A percentile compares a stretch with the other conserved stretches of the same genome.
Conservation (phyloP, 257 asterid genomes). For the Leonotis leonurus region DNA sequence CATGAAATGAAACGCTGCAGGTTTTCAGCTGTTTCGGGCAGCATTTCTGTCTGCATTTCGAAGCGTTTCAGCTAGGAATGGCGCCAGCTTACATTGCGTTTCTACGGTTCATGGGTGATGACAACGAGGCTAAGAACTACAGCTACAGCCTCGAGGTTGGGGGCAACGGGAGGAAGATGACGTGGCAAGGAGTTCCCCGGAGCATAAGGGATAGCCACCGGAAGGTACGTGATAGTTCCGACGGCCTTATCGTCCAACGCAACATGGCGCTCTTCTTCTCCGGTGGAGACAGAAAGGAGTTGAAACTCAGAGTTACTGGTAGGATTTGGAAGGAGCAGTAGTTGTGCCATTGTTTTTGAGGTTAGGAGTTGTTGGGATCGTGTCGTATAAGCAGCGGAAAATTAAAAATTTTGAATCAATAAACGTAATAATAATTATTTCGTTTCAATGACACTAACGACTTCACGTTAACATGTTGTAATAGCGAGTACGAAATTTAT, state of each 20-base stretch:
- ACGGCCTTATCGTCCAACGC: slow-evolving; percentile 37
- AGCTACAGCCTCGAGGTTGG: slow-evolving; percentile 40
- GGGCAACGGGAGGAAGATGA: slow-evolving; percentile 36
- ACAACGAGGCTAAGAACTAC: slow-evolving; percentile 34
- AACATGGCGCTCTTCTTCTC: slow-evolving; percentile 43
- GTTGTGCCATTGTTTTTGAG: background rate
- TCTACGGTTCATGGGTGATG: slow-evolving; percentile 37
- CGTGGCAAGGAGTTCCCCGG: slow-evolving; percentile 44
- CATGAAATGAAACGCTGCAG: slow-evolving; percentile 6
- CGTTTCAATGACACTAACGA: too few relatives aligned
- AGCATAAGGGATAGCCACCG: slow-evolving; percentile 36
- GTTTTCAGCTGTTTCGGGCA: slow-evolving; percentile 42
- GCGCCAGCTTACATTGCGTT: slow-evolving; percentile 36
- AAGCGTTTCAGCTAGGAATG: slow-evolving; percentile 36
- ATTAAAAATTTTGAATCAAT: too few relatives aligned
- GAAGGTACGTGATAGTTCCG: slow-evolving; percentile 39
- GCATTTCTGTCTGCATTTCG: slow-evolving; percentile 36
- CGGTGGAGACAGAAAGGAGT: slow-evolving; percentile 41
- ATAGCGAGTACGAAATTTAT: too few relatives aligned
- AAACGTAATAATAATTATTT: too few relatives aligned
- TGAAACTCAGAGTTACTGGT: slow-evolving; percentile 39
- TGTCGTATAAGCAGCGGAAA: too few relatives aligned
- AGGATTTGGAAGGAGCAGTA: slow-evolving; percentile 31
- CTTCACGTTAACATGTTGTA: too few relatives aligned
- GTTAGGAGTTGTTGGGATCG: too few relatives aligned